Base-by-base conservation (phyloP, 495 filamentous ascomycete species). In the Elasticomyces elasticus region DNA sequence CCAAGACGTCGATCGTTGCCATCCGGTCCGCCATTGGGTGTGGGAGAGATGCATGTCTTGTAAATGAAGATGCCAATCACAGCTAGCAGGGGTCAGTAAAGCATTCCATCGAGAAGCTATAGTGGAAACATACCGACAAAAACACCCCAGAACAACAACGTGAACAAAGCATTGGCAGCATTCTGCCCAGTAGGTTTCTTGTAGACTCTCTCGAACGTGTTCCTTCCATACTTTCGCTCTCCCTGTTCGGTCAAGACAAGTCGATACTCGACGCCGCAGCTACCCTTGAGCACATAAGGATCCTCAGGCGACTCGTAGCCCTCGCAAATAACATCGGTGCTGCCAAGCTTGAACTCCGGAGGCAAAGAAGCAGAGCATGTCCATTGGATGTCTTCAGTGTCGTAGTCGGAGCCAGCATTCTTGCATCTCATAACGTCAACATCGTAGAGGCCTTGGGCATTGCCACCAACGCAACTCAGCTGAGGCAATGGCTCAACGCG, bases 231-330 rank as follows among this genome's bases (percentile, higher is more conserved):
- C 62, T 73, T 80, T 61, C 79, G 64, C 71, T 91, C 82, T 2
- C 92, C 91, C n/a, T 74, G 66, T 17, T 87, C 86, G 3, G 90
- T 98, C 30, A 98, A 69, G 0, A 84, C 61, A 7, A 98, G 65
- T 3, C 86, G 74, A 66, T 97, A 98, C 67, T 98, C 90, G 11
- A 95, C 91, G 1, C 88, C 92, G 69, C 92, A 98, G 62, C 80
- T 87, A 3, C 92, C 91, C 56, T 87, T 87, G 17, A 98, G 71
- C 4, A 97, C 77, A 70, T 88, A 92, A 0, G 77, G 76, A 64
- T 98, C 92, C 19, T 88, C 79, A 0, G 84, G 69, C 11, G 66
- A 69, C 17, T 77, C 73, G 68, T 95, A 97, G 9, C 92, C 92
- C 64, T 98, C 92, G 67, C 92, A 98, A 2, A 87, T 73, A 11